Evolutionary conservation across 305 asterid species (phyloP).

Genomic region (Rubia balearica): DNA sequence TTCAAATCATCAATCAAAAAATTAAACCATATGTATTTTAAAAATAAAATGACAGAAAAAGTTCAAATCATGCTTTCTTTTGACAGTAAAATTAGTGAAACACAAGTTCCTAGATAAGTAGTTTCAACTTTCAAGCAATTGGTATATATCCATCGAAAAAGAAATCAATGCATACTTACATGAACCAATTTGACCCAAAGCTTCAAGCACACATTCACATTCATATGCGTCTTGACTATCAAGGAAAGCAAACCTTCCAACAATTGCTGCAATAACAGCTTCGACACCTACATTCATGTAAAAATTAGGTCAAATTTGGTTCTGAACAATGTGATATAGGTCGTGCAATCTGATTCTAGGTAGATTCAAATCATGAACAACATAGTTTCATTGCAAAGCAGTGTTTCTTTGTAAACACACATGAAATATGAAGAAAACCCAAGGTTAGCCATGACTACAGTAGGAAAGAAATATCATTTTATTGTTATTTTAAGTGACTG

Average conservation of each 20-base stretch:
- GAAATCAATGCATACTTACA: slow-evolving; percentile 44
- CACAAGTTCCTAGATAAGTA: background rate
- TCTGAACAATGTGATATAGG: background rate
- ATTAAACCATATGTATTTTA: too few relatives aligned
- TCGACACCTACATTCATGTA: slow-evolving; percentile 42
- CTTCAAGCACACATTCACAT: slow-evolving; percentile 88
- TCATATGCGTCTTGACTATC: slow-evolving; percentile 64
- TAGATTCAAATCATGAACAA: background rate
- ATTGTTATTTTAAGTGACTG: background rate
- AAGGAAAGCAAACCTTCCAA: slow-evolving; percentile 50
- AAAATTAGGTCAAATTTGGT: background rate
- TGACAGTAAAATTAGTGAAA: background rate
- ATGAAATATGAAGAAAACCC: background rate
- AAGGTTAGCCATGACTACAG: background rate
- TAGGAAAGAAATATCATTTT: background rate
- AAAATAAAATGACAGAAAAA: too few relatives aligned
- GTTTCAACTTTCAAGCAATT: background rate
- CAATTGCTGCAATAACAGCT: slow-evolving; percentile 58
- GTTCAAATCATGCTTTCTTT: too few relatives aligned
- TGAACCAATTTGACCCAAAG: slow-evolving; percentile 85
- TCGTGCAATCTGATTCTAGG: background rate
- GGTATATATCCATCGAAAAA: slow-evolving; percentile 4
- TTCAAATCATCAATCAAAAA: too few relatives aligned
- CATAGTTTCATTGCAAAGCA: background rate
- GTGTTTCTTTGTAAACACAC: background rate